Base-by-base conservation (phyloP, 140 eudicot species). In the Senecio squalidus region DNA sequence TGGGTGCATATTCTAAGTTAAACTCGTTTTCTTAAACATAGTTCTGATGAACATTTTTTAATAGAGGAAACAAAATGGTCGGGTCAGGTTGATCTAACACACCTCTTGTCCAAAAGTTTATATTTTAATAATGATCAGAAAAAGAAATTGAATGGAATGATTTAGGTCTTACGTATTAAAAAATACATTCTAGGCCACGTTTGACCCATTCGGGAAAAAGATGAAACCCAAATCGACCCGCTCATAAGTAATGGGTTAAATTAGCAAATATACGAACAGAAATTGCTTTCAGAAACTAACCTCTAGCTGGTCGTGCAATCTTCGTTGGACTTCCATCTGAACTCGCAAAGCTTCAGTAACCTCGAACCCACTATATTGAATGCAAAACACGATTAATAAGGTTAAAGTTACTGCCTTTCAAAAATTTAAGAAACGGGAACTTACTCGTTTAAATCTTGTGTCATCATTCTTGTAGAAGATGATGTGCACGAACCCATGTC, bases 271-370 rank as follows among this genome's bases (percentile, higher is more conserved):
- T 16, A 4, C 24, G 22, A 21, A 4, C 50, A 17, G 51, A 22
- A 40, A 20, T 22, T 43, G 26, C 17, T 28, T 36, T 50, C 11
- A 40, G 43, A 17, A 1, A 68, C 80, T 54, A 67, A 87, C 96
- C 96, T 88, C 96, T 27, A 88, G 83, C 53, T 88, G 96, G 34
- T 88, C 94, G 23, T 88, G 96, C 60, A 88, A 67, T 70, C 83
- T 78, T 55, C 87, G 62, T 47, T 88, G 96, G 62, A 88, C 84
- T 76, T 88, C 96, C 96, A 88, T 88, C 67, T 88, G 96, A 17
- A 67, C 77, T 13, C 94, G 81, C 60, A 88, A 57, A 51, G 96
- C 96, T 84, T 88, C 94, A 6, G 96, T 88, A 58, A 88, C 96
- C 70, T 84, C 94, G 51, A 62, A 67, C 24, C 96, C 96, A 70